Base-by-base conservation (phyloP, 2,329 filamentous ascomycete species). In the Shiraia bambusicola region DNA sequence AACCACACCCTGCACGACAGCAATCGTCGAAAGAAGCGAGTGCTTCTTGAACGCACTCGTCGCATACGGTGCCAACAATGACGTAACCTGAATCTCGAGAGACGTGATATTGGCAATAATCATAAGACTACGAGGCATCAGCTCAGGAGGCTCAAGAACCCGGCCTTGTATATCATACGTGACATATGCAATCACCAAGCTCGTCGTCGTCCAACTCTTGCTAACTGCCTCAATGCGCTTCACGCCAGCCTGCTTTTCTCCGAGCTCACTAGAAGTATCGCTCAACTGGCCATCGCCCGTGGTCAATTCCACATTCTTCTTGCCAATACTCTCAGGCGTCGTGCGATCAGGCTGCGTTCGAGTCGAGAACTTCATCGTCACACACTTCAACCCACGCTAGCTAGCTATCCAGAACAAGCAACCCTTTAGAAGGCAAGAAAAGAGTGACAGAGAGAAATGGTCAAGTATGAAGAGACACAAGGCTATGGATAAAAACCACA, bases 31-130 rank as follows among this genome's bases (percentile, higher is more conserved):
- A 29, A 85, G 73, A 25, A 87, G 72, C 10, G 83, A 83, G 59
- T 87, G 84, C 34, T 76, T 73, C 28, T 72, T 72, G 58, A 86
- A 87, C 2, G 77, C 74, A 44, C 82, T 86, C 2, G 83, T 86
- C 22, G 85, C 82, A 69, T 81, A 86, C 15, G 79, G 77, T 12
- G 77, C 76, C 34, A 87, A 69, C 7, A 80, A 77, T 37, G 74
- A 76, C 2, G 82, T 82, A 7, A 80, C 81, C 58, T 86, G 83
- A 12, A 76, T 76, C 61, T 86, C 83, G 13, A 86, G 72, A n/a
- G 82, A 86, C 5, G 81, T 84, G 34, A 78, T 77, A 54, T 81
- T 84, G 14, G 82, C 80, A 71, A 86, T 80, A 41, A 83, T 72
- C 47, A 83, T 59, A 6, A 67, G 51, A 9, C 61, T 67, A 14